These are phyloP conservation scores for Leucosporidium yakuticum DNA, from an alignment of 768 basidiomycete genomes.

Conservation along the genomic window DNA sequence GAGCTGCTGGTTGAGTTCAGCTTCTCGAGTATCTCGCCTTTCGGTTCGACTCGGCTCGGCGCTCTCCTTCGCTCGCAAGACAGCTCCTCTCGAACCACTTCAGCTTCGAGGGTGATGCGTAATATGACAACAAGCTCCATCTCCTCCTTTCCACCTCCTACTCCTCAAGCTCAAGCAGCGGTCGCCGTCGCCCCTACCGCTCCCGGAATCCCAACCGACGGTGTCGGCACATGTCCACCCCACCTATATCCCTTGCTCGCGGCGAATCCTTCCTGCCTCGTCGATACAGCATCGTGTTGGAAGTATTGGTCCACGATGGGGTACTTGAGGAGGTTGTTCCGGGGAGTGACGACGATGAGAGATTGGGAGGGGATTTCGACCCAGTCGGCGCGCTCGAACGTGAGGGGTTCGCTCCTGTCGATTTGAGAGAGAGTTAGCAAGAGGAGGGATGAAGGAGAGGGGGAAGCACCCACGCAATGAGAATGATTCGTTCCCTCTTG, in stretches of 20 bases:
- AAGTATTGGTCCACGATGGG: conserved; percentile 91
- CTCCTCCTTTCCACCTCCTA: too few relatives aligned
- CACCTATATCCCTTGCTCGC: conserved; percentile 28
- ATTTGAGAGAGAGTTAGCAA: conserved; percentile 45
- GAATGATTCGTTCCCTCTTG: conserved; percentile 91
- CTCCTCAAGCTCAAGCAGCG: too few relatives aligned
- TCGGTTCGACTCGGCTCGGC: too few relatives aligned
- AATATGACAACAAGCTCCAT: too few relatives aligned
- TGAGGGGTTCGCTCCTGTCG: conserved; percentile 70
- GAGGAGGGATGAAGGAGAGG: not conserved
- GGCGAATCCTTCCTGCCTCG: conserved; percentile 22
- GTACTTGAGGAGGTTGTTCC: conserved; percentile 80
- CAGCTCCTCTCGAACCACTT: too few relatives aligned
- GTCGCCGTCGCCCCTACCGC: too few relatives aligned
- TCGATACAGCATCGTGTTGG: conserved; percentile 54
- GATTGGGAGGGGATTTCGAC: conserved; percentile 97
- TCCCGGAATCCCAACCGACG: too few relatives aligned
- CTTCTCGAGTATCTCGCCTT: too few relatives aligned
- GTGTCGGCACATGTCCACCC: too few relatives aligned
- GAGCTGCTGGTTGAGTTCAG: too few relatives aligned
- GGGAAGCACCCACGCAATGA: conserved; percentile 46
- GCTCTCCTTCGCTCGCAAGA: too few relatives aligned
- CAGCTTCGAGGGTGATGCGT: too few relatives aligned
- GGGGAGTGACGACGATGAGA: conserved; percentile 89
- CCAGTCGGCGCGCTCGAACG: conserved; percentile 95